Evolutionary conservation across 2,329 filamentous ascomycete genomes (phyloP), one percentile per base, ranked within the genome.

Genomic region (Lachnellula occidentalis): DNA sequence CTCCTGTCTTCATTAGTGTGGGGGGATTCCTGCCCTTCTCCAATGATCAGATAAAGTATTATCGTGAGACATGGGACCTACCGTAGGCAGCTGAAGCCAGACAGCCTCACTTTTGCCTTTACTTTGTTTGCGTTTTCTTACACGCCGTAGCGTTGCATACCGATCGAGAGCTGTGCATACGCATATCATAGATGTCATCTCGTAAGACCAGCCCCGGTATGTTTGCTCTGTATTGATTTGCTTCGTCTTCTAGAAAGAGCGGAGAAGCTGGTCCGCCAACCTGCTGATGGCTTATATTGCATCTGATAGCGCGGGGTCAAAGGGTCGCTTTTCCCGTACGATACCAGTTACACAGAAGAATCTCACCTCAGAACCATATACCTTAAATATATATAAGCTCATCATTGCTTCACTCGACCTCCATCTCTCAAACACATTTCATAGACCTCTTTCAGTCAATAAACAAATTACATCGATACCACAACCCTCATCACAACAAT

Each of bases 41-140:
- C 50, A 53, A 46, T 46, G 8, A 24, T 11, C 34, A 41, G 22
- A 17, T n/a, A 11, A 21, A 43, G 42, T 45, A 34, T 22, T 31
- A 45, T 27, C 21, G 34, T 51, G 42, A 51, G 53, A 39, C 52
- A 47, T 50, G 41, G 50, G 49, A 27, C 46, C 46, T 41, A 37
- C 51, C 52, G 19, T n/a, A 46, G 47, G 41, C 47, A 46, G 41
- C 46, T 39, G 52, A 50, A 41, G 14, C 27, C 34, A 34, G 47
- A 41, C 48, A 55, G 53, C 53, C 53, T 55, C 48, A 51, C 53
- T 51, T 51, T 51, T 46, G 14, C 14, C 5, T 17, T 22, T 46
- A 4, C 36, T 24, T 48, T 49, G 51, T 49, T 43, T 51, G 43
- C 48, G n/a, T 48, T 31, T n/a, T 37, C 50, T 42, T 34, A n/a